Base-by-base conservation (phyloP, 495 filamentous ascomycete species). In the Penicillium tannophilum region DNA sequence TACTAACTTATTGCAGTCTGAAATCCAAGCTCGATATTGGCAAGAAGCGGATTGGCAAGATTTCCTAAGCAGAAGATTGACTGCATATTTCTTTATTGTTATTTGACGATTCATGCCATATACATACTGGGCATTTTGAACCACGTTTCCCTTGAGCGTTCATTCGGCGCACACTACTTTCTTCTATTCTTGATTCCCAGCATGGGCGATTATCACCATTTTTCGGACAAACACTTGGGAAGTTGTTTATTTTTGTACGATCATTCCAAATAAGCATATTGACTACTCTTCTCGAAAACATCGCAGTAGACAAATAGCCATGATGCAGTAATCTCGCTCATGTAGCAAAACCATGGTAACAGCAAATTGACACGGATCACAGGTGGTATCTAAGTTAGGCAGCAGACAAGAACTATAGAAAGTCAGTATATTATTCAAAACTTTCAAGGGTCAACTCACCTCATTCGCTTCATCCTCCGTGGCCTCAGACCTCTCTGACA, bases 1-100 rank as follows among this genome's bases (percentile, higher is more conserved):
- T 46, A 55, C 71, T 75, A 56, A 76, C 56, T 46, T 17, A 46
- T 36, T 56, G 33, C 54, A 82, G 87, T 50, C 74, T 94, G 46
- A 82, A 83, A 49, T 80, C 82, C 63, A 98, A 98, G 82, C 75
- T 97, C 55, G 81, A 84, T 52, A 81, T 97, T 63, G 92, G 87
- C 35, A 95, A 89, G 80, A 89, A 92, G 71, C 80, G 91, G 53
- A 79, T 90, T n/a, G 83, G 82, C 56, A 89, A 89, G 75, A 89
- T 97, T 26, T 84, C 79, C 33, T 90, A 75, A 77, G 30, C 5
- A 14, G 51, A 10, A 41, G 4, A 41, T n/a, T 6, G 14, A 12
- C 4, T 17, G 39, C 16, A 41, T 17, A 16, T 41, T 41, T n/a
- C 0, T 17, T 39, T 14, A 41, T 10, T 41, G 24, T 48, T 31